Evolutionary conservation across 352 stramenopile species (phyloP).

Genomic region (Globisporangium megalacanthum): DNA sequence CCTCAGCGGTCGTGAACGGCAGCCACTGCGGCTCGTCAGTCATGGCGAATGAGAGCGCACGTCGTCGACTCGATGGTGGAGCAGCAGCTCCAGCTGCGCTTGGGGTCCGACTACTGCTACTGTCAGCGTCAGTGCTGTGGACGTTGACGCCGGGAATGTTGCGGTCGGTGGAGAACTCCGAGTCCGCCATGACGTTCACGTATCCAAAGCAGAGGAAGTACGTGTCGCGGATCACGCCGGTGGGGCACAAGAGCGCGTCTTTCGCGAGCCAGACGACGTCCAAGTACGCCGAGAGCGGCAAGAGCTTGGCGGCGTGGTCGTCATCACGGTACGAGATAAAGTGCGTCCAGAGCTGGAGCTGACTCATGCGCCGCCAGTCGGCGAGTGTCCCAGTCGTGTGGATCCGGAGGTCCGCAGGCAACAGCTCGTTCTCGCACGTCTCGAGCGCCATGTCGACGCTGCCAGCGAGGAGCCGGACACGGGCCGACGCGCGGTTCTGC

Average conservation of each 20-base stretch:
- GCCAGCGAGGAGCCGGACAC: constrained; percentile 43
- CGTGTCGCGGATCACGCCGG: constrained; percentile 42
- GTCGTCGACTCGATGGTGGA: constrained; percentile 4
- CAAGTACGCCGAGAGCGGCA: constrained; percentile 54
- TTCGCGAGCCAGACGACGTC: constrained; percentile 51
- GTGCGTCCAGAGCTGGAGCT: constrained; percentile 62
- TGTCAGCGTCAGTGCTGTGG: constrained; percentile 1
- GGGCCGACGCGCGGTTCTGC: constrained; percentile 38
- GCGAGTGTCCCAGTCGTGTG: constrained; percentile 25
- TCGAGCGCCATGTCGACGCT: constrained; percentile 56
- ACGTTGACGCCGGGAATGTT: constrained; percentile 53
- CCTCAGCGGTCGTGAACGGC: constrained; percentile 56
- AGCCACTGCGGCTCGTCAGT: constrained; percentile 53
- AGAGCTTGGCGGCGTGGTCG: constrained; percentile 30
- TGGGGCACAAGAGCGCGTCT: constrained; percentile 25
- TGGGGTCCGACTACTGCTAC: neutral
- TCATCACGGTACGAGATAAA: constrained; percentile 43
- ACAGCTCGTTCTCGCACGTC: constrained; percentile 55
- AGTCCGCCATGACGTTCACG: constrained; percentile 68
- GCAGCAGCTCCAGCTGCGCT: neutral
- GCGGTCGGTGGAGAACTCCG: constrained; percentile 47
- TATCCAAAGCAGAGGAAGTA: constrained; percentile 77
- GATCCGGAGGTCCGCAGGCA: constrained; percentile 36
- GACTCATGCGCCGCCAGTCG: constrained; percentile 62
- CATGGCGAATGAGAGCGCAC: constrained; percentile 35